These are phyloP conservation scores for Myxozyma monticola DNA, from an alignment of 805 yeast genomes.

Conservation along the genomic window DNA sequence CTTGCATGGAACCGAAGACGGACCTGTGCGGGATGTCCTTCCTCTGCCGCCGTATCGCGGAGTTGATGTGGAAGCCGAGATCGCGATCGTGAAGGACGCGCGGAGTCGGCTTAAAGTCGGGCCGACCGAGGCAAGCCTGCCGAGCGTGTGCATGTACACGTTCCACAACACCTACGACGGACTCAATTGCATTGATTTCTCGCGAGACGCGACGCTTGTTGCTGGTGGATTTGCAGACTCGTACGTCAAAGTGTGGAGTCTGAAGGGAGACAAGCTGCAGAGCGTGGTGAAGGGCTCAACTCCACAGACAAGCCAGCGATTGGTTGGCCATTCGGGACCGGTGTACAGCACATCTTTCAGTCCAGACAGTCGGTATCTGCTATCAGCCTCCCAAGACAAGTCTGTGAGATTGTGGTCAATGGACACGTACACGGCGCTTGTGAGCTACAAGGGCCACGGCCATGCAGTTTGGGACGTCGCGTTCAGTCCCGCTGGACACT, in stretches of 20 bases:
- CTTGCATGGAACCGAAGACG: conserved; percentile 49
- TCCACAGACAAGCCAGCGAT: conserved; percentile 43
- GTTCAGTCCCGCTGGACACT: conserved; percentile 93
- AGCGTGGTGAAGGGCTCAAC: conserved; percentile 36
- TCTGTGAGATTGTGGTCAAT: conserved; percentile 92
- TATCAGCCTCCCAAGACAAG: conserved; percentile 87
- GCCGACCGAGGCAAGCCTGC: conserved; percentile 71
- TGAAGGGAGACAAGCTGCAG: conserved; percentile 75
- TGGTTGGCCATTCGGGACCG: conserved; percentile 92
- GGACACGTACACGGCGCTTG: conserved; percentile 85
- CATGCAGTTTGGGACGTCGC: conserved; percentile 98
- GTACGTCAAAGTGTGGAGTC: conserved; percentile 85
- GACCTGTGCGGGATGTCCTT: conserved; percentile 71
- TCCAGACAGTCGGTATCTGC: conserved; percentile 79
- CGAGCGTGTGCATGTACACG: conserved; percentile 96
- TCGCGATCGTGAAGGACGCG: conserved; percentile 77
- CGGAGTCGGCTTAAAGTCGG: conserved; percentile 71
- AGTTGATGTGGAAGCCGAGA: conserved; percentile 74
- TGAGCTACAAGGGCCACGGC: conserved; percentile 92
- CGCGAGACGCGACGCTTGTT: conserved; percentile 78
- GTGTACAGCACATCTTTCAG: conserved; percentile 88
- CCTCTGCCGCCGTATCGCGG: conserved; percentile 87
- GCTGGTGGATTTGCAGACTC: conserved; percentile 97
- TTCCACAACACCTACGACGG: conserved; percentile 93
- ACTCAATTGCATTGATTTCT: conserved; percentile 81